Evolutionary conservation across 2,329 filamentous ascomycete species (phyloP).

Genomic region (Monilinia fructigena): DNA sequence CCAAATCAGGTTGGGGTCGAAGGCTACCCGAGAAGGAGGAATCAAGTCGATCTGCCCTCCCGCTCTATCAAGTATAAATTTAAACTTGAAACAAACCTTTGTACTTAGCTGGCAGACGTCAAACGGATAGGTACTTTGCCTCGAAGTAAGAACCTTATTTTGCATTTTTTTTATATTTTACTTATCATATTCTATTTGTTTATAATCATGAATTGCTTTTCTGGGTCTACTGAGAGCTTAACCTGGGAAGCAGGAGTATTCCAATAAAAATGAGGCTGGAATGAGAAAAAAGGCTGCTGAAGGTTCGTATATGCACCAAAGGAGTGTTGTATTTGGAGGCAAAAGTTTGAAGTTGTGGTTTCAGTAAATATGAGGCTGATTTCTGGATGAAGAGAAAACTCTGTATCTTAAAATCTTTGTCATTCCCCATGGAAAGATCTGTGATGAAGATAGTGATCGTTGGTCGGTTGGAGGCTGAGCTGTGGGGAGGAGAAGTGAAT

Average conservation of each 20-base stretch:
- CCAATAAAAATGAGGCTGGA: constrained; percentile 9
- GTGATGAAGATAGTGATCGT: background rate
- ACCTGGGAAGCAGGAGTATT: constrained; percentile 11
- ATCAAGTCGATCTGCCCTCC: background rate
- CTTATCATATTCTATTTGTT: background rate
- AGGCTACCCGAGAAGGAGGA: background rate
- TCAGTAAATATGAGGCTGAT: background rate
- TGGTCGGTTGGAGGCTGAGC: background rate
- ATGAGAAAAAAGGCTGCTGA: constrained; percentile 1
- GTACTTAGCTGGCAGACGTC: background rate
- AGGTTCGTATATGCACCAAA: constrained; percentile 5
- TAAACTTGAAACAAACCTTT: background rate
- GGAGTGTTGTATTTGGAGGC: background rate
- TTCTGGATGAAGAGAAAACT: background rate
- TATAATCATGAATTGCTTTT: background rate
- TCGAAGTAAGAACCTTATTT: background rate
- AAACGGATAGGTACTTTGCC: background rate
- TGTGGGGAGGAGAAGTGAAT: background rate
- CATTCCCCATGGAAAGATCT: background rate
- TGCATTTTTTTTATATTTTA: background rate
- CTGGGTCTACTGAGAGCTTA: background rate
- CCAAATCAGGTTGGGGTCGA: background rate
- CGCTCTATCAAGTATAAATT: background rate
- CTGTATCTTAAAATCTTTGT: background rate
- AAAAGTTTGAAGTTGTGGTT: background rate